Evolutionary conservation across 352 stramenopile species (phyloP).

Genomic region (Phytophthora europaea): DNA sequence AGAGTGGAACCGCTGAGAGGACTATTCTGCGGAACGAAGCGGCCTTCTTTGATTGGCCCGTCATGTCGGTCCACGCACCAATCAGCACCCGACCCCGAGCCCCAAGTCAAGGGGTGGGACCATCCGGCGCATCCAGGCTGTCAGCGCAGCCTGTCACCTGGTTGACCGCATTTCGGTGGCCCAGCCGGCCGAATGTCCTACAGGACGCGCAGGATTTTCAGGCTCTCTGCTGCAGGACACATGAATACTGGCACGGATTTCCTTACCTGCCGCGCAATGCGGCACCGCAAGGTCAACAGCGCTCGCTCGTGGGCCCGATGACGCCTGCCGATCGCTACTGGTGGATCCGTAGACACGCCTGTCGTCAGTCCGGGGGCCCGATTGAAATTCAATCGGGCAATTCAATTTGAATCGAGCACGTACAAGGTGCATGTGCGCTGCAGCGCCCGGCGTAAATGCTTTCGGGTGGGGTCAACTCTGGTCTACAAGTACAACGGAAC

Average conservation of each 20-base stretch:
- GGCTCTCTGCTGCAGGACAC: background rate
- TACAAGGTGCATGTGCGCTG: conserved; percentile 2
- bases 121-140: background rate
- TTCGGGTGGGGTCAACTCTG: background rate
- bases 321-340: conserved; percentile 13
- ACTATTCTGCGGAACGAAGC: background rate
- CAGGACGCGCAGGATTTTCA: conserved; percentile 5
- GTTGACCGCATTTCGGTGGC: conserved; percentile 9
- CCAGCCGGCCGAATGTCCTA: background rate
- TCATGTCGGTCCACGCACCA: conserved; percentile 27
- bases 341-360: conserved; percentile 35
- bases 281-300: background rate
- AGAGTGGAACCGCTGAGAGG: background rate
- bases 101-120: background rate
- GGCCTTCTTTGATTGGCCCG: conserved; percentile 19
- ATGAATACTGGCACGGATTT: background rate
- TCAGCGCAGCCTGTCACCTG: no score
- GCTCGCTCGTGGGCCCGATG: background rate
- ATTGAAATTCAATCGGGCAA: no score
- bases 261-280: background rate
- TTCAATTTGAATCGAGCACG: conserved; percentile 9
- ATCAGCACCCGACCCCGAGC: background rate
- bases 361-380: conserved; percentile 7
- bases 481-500: background rate
- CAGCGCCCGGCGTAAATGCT: background rate